These are phyloP conservation scores for Gossypium gossypioides DNA, from an alignment of 441 rosid genomes.

Conservation along the genomic window DNA sequence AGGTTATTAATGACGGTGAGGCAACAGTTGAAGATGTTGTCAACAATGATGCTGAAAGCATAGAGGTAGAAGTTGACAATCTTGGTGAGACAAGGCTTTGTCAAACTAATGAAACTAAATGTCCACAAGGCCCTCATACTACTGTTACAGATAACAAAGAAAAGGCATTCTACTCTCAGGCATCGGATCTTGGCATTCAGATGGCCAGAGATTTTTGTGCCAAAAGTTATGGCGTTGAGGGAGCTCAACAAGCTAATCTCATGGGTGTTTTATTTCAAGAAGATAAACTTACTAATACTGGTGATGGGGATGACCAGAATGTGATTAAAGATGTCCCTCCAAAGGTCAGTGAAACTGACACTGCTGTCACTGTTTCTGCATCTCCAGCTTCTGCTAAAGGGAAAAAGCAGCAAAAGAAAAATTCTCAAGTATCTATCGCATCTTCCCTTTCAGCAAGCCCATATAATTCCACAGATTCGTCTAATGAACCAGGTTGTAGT, in stretches of 20 bases:
- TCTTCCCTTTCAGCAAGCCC: conserved; percentile 34
- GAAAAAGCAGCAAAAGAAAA: conserved; percentile 33
- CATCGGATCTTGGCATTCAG: conserved; percentile 43
- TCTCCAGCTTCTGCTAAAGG: conserved; percentile 30
- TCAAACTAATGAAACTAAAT: conserved; percentile 25
- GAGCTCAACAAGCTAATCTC: conserved; percentile 22
- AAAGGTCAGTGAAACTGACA: conserved; percentile 27
- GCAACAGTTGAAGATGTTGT: conserved; percentile 27
- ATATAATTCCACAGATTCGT: conserved; percentile 36
- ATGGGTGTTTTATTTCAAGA: conserved; percentile 20
- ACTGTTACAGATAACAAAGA: conserved; percentile 33
- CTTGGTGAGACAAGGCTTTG: conserved; percentile 27
- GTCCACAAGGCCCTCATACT: conserved; percentile 20
- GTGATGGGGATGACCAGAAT: conserved; percentile 23
- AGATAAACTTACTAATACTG: conserved; percentile 16
- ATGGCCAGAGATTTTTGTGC: conserved; percentile 32
- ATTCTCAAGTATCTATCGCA: conserved; percentile 28
- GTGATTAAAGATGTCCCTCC: conserved; percentile 21
- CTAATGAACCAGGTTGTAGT: conserved; percentile 33
- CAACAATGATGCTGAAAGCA: conserved; percentile 25
- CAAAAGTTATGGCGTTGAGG: conserved; percentile 24
- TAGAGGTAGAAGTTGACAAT: conserved; percentile 37
- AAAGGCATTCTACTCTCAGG: conserved; percentile 41
- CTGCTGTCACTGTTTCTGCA: conserved; percentile 18
- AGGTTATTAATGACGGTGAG: conserved; percentile 24